phyloP scores from a whole-genome alignment of 2,329 filamentous ascomycete genomes.

The Sporothrix luriei region DNA sequence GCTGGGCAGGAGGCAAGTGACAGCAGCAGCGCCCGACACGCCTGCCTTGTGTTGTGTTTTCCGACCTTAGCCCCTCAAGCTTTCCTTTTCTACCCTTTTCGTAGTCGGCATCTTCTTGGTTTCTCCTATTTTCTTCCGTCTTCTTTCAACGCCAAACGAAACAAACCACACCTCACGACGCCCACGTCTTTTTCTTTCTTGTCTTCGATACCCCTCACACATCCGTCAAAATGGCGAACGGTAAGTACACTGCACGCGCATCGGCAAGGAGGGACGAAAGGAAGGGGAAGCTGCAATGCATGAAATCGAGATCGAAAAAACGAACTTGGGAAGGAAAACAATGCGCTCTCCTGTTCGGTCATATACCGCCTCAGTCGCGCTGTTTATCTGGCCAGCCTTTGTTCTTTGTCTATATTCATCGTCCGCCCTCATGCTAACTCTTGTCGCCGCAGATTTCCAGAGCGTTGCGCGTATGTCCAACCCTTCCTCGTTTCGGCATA shows the following conservation, averaged over 20 bases:
- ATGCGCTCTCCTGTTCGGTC: background rate
- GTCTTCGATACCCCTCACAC: conserved; percentile 6
- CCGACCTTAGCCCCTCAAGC: conserved; percentile 8
- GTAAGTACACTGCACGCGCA: background rate
- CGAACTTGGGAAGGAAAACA: background rate
- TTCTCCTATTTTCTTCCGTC: background rate
- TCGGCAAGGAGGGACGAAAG: background rate
- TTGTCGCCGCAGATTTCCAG: conserved; percentile 29
- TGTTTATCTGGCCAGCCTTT: background rate
- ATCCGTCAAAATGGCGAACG: conserved; percentile 20
- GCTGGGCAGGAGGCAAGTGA: too few species aligned
- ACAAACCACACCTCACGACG: background rate
- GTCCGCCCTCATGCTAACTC: background rate
- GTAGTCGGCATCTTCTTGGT: background rate
- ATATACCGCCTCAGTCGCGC: too few species aligned
- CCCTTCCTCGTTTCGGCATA: background rate
- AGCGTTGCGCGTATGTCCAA: conserved; percentile 33
- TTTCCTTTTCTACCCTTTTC: background rate
- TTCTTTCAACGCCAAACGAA: background rate
- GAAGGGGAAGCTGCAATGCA: background rate
- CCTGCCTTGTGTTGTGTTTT: background rate
- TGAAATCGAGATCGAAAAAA: background rate
- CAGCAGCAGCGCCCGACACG: background rate
- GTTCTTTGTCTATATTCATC: background rate
- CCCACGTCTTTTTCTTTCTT: background rate